Evolutionary conservation across 257 asterid genomes (phyloP).

Genomic region (Osmanthus fragrans): DNA sequence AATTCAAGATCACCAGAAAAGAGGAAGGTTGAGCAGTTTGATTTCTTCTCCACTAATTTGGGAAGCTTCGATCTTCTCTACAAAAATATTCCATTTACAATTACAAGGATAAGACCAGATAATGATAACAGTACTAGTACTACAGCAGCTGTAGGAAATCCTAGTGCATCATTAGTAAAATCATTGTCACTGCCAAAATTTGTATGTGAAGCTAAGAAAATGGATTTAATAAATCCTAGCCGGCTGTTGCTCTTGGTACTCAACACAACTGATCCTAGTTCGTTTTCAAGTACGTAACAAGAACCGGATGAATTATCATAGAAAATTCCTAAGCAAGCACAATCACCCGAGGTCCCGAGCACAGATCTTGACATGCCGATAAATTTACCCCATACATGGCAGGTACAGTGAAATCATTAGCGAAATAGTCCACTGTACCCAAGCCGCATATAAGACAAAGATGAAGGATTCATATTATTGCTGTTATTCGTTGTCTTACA

Average conservation of each 20-base stretch:
- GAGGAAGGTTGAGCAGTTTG: slow-evolving; percentile 14
- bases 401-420: slow-evolving; percentile 57
- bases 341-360: slow-evolving; percentile 51
- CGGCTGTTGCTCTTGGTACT: slow-evolving; percentile 20
- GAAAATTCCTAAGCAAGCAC: slow-evolving; percentile 70
- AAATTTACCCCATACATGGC: slow-evolving; percentile 33
- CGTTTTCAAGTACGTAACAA: slow-evolving; percentile 49
- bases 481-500: slow-evolving; percentile 39
- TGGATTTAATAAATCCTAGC: slow-evolving; percentile 47
- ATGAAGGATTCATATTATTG: slow-evolving; percentile 23
- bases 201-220: slow-evolving; percentile 18
- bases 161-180: slow-evolving; percentile 10
- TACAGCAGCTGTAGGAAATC: slow-evolving; percentile 42
- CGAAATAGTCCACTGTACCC: slow-evolving; percentile 63
- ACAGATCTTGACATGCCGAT: slow-evolving; percentile 52
- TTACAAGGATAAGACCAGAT: slow-evolving; percentile 40
- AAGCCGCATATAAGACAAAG: slow-evolving; percentile 47
- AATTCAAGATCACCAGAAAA: slow-evolving; percentile 45
- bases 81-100: slow-evolving; percentile 37
- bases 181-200: slow-evolving; percentile 8
- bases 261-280: slow-evolving; percentile 55
- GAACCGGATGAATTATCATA: slow-evolving; percentile 54
- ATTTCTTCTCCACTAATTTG: slow-evolving; percentile 14
- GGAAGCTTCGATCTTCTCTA: slow-evolving; percentile 34
- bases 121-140: slow-evolving; percentile 62